Evolutionary conservation across 2,329 filamentous ascomycete genomes (phyloP), one percentile per base, ranked within the genome.

Genomic region (Didymella sp.): DNA sequence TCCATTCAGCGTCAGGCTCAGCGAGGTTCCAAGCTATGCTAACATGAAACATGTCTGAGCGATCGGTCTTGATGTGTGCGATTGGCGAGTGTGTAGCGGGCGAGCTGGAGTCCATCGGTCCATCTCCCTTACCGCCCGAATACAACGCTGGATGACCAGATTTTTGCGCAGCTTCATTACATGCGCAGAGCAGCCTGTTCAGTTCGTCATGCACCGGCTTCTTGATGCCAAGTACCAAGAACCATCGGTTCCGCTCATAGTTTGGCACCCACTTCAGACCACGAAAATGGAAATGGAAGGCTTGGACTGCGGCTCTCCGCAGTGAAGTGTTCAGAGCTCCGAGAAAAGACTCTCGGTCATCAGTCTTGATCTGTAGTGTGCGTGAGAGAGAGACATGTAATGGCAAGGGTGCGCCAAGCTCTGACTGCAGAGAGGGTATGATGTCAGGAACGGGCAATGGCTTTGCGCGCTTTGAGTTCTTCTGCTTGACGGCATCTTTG

Each of bases 351-450:
- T 89, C 85, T 64, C 91, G 91, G 61, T 89, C 82, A n/a, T 87
- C 82, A 0, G 90, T 92, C 44, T 81, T 80, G 28, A 99, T 85
- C 12, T 87, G 84, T 47, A 98, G 79, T 0, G 95, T 89, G 6
- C 91, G 84, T 7, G 95, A 98, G 6, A 99, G 83, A 65, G 92
- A 96, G 69, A 99, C 87, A 76, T 99, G 95, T 43, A 99, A 82
- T 3, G 94, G 94, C 46, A 91, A 80, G 5, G 89, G 87, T 6
- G 87, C 87, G 56, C 87, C 90, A 0, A 97, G 84, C 56, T 95
- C 90, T 61, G 89, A 96, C 38, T 84, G 85, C 6, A 98, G 79
- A 58, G 95, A 86, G 61, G 84, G 89, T 61, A 88, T 82, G 17
- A 95, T 79, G 49, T 78, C 66, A 48, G 70, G 72, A 41, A 73